Conservation (phyloP, 305 asterid species). For the Petunia hybrid region DNA sequence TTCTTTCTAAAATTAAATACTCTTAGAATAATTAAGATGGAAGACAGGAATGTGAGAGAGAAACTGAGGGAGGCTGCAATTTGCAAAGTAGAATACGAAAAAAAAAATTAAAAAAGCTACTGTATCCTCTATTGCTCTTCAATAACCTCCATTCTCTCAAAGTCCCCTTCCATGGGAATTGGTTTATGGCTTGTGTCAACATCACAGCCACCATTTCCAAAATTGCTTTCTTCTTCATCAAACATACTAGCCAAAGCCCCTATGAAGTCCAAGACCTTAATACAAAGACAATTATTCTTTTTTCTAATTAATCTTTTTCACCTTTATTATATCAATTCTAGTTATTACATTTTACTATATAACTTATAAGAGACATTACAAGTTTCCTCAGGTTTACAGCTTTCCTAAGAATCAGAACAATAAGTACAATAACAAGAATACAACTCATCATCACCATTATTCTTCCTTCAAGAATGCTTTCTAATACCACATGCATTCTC, state of each 20-base stretch:
- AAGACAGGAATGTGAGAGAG: constrained; percentile 31
- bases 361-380: neutral
- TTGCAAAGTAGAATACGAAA: neutral
- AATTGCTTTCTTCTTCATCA: constrained; percentile 29
- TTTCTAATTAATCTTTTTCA: neutral
- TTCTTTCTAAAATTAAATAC: constrained; percentile 16
- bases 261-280: neutral
- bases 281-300: neutral
- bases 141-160: neutral
- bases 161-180: neutral
- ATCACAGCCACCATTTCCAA: constrained; percentile 21
- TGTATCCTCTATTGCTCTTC: neutral
- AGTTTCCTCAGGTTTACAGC: constrained; percentile 3
- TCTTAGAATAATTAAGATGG: constrained; percentile 29
- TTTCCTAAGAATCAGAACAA: constrained; percentile 34
- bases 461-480: constrained; percentile 58
- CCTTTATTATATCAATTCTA: neutral
- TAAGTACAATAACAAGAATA: constrained; percentile 28
- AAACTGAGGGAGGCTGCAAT: constrained; percentile 16
- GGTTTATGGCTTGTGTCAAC: neutral
- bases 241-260: neutral
- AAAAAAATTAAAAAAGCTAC: neutral
- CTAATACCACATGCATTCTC: constrained; percentile 46
- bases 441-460: constrained; percentile 2
- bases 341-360: neutral